Percentiles rank a stretch among this genome's conserved stretches.
phyloP scores from a whole-genome alignment of 352 stramenopile species.

The Globisporangium radiosum region DNA sequence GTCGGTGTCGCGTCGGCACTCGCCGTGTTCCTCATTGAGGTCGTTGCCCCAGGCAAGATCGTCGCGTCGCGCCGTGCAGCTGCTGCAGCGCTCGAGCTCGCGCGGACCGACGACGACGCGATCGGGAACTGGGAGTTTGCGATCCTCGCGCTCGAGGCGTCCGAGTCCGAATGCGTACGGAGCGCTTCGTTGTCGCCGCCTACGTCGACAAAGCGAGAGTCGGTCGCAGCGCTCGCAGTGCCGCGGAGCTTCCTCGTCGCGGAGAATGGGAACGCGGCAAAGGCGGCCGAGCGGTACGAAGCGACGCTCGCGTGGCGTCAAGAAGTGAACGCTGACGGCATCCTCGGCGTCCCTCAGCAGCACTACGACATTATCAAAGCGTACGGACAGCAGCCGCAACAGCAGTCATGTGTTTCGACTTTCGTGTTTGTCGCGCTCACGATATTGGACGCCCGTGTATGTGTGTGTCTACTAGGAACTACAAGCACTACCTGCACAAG shows the following conservation, averaged over 20 bases:
- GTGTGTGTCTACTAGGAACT: slow-evolving; percentile 33
- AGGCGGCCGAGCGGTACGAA: slow-evolving; percentile 57
- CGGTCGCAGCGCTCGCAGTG: slow-evolving; percentile 7
- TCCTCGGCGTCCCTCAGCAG: slow-evolving; percentile 50
- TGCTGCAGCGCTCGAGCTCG: neutral
- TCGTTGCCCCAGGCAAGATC: slow-evolving; percentile 44
- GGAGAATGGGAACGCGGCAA: slow-evolving; percentile 56
- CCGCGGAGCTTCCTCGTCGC: slow-evolving; percentile 57
- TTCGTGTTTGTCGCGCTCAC: neutral
- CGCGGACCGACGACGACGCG: slow-evolving; percentile 8
- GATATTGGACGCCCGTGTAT: neutral
- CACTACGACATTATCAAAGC: slow-evolving; percentile 67
- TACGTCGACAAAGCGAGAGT: slow-evolving; percentile 10
- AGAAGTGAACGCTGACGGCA: slow-evolving; percentile 61
- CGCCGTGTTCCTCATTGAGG: slow-evolving; percentile 49
- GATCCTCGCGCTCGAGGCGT: slow-evolving; percentile 52
- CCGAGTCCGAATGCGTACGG: slow-evolving; percentile 33
- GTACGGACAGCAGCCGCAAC: slow-evolving; percentile 18
- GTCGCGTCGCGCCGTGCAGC: slow-evolving; percentile 28
- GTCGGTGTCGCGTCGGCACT: slow-evolving; percentile 31
- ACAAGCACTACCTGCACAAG: slow-evolving; percentile 79
- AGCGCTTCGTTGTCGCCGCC: neutral
- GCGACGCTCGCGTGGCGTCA: slow-evolving; percentile 66
- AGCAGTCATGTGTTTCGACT: neutral
- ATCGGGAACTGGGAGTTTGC: slow-evolving; percentile 59